Evolutionary conservation across 495 filamentous ascomycete genomes (phyloP), one percentile per base, ranked within the genome.

Genomic region (Trichocladium antarcticum): DNA sequence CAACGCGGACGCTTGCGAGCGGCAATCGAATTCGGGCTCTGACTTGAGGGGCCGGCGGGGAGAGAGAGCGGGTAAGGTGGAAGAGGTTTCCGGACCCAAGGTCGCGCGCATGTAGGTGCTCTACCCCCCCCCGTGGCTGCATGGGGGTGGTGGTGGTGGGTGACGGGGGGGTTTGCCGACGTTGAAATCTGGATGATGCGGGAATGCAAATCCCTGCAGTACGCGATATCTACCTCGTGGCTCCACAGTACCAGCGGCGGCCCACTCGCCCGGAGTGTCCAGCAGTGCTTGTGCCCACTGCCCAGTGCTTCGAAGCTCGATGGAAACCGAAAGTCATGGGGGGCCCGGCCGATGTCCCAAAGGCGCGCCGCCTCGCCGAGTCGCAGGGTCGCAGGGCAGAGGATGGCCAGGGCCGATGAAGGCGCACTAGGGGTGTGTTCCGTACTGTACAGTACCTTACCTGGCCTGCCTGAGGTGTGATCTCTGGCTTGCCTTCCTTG

Each of bases 161-260:
- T n/a, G n/a, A n/a, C n/a, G 4, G 5, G 19, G 12, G 49, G 45
- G 43, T 50, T 57, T 51, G 52, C 50, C 55, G 57, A 58, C 55
- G 57, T 62, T 62, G 55, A 49, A 56, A 52, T 56, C 49, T 58
- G 55, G 49, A 44, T 22, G 38, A 59, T 57, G 52, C 58, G 49
- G 54, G 58, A 59, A 52, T 50, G 54, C 44, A 42, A 57, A 59
- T 54, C 59, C 61, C 53, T 62, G 54, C 57, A 58, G 51, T 53
- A 61, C 54, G 45, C 37, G 46, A 53, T 47, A 29, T 22, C 27
- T 38, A 0, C 12, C 48, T 58, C 44, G 20, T 46, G 28, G 54
- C 40, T 44, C 52, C 57, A 57, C 57, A 50, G 39, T 28, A 37
- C 37, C 39, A 34, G 27, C 20, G 39, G 19, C 46, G 55, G 45